Evolutionary conservation across 768 basidiomycete species (phyloP), one percentile per base, ranked within the genome.

Genomic region (Candolleomyces eurysporus): DNA sequence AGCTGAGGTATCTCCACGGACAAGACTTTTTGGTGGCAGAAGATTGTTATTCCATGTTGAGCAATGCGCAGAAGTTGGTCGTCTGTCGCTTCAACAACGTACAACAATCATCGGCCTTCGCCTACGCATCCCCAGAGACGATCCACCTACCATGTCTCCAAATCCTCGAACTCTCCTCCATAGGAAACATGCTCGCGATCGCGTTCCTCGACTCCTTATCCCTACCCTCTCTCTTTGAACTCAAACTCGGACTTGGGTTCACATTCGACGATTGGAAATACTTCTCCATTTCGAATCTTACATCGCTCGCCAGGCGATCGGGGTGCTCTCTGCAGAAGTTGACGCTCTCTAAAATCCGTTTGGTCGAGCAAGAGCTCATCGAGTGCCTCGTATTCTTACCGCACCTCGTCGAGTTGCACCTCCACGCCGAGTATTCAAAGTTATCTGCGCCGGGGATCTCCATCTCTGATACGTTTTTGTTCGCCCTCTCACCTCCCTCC

Each of bases 401-500:
- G 10, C 17, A 7, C 17, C 51, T 60, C 21, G 32, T 14, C 1
- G 32, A 52, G 11, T 21, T 60, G 17, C 11, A 21, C 11, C 43
- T 60, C 8, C 59, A 60, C 51, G 50, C 26, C 19, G 50, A 60
- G 19, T 60, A 60, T 21, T 32, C 59, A 2, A 52, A 60, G 39
- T 2, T 31, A 10, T 46, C 43, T 1, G 17, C 48, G 26, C n/a
- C n/a, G 26, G 48, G 48, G 7, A 51, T 51, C 39, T 50, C 40
- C 7, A 32, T 58, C 22, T 48, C 57, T 6, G 48, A 59, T 22
- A 17, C 39, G 9, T 59, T 59, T 26, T 51, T 59, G 22, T 21
- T 16, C 30, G 48, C 32, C 7, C 49, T 51, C 22, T 48, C 22
- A 17, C 57, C 57, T 2, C 43, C 57, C 13, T 58, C 16, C 40